Percentiles rank a stretch among this genome's conserved stretches.
Evolutionary conservation across 75 land plant genomes (phyloP).

Genomic region (Picea glauca): DNA sequence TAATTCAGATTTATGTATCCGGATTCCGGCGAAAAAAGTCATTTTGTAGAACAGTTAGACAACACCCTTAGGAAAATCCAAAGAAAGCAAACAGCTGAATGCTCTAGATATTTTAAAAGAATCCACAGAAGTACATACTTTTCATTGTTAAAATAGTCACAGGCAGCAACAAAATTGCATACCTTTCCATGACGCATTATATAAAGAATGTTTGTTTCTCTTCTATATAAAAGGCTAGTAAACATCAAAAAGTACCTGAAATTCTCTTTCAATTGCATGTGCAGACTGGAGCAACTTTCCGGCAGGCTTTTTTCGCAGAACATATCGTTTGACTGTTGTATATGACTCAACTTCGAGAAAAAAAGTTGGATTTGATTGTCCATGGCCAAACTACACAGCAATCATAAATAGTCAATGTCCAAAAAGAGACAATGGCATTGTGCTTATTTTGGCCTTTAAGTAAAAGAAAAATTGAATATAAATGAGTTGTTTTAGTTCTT

Average conservation of each 20-base stretch:
- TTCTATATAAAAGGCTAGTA: background rate
- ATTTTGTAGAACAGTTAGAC: too few relatives aligned
- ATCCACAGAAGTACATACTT: background rate
- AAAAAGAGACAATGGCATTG: background rate
- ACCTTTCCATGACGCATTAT: background rate
- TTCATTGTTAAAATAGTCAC: constrained; percentile 3
- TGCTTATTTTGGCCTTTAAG: background rate
- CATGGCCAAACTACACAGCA: constrained; percentile 87
- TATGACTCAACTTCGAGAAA: constrained; percentile 47
- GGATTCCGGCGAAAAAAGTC: too few relatives aligned
- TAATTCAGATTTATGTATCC: too few relatives aligned
- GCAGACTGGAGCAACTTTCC: constrained; percentile 84
- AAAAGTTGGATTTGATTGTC: constrained; percentile 96
- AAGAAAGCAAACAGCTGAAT: background rate
- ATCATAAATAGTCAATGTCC: background rate
- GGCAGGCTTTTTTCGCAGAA: constrained; percentile 92
- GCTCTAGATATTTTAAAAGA: background rate
- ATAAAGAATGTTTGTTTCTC: background rate
- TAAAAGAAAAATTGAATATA: background rate
- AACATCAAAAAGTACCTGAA: constrained; percentile 48
- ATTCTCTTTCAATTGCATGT: constrained; percentile 95
- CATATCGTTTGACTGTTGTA: constrained; percentile 46
- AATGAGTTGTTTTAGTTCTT: background rate
- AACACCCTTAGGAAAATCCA: background rate
- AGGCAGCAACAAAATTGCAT: background rate